Conservation (phyloP, 208 protist genomes). For the Leishmania martiniquensis region DNA sequence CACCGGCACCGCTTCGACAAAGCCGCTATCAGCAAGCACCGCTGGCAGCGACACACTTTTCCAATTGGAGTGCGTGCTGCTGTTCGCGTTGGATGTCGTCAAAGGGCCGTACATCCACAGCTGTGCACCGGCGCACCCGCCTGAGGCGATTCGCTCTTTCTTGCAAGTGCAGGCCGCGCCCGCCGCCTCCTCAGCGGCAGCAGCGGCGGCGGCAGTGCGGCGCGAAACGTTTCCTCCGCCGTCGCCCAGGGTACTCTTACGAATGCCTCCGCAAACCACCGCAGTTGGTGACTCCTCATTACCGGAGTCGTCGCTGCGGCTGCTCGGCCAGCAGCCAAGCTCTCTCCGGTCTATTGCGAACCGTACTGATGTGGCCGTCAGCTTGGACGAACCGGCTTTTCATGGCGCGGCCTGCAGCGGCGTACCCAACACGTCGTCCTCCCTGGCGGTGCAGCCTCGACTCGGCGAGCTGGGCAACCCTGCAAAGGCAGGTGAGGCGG, state of each 20-base stretch:
- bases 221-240: background rate
- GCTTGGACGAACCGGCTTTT: background rate
- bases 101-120: constrained; percentile 85
- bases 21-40: background rate
- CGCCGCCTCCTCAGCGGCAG: background rate
- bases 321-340: background rate
- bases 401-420: background rate
- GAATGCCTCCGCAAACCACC: background rate
- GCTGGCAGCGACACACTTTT: constrained; percentile 23
- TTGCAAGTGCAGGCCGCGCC: constrained; percentile 10
- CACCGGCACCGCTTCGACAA: background rate
- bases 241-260: background rate
- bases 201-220: background rate
- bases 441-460: constrained; percentile 4
- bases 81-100: constrained; percentile 85
- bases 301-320: background rate
- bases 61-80: constrained; percentile 64
- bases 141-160: constrained; percentile 26
- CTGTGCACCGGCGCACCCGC: constrained; percentile 53
- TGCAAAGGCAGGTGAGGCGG: constrained; percentile 1
- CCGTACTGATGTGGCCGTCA: background rate
- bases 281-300: background rate
- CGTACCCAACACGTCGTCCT: background rate
- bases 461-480: constrained; percentile 10
- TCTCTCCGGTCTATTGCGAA: background rate